A percentile compares a stretch with the other conserved stretches of the same genome.
Evolutionary conservation across 495 filamentous ascomycete species (phyloP).

Genomic region (Hyaloscypha finlandica): DNA sequence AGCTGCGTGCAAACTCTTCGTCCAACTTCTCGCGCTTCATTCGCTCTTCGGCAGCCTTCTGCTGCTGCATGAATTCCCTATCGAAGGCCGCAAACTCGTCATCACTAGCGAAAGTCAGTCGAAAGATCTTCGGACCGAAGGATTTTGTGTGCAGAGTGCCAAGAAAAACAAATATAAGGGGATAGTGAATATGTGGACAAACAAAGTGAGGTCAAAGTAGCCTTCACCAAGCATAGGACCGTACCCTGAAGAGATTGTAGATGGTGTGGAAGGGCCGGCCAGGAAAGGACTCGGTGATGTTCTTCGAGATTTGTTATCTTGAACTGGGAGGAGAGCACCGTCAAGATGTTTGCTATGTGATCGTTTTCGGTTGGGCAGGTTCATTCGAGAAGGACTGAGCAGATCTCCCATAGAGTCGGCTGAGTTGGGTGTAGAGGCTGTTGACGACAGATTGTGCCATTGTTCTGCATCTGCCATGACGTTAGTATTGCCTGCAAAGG

Average conservation of each 20-base stretch:
- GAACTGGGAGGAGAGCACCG: conserved; percentile 21
- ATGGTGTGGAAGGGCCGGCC: conserved; percentile 36
- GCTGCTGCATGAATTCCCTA: conserved; percentile 33
- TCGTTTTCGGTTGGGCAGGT: conserved; percentile 38
- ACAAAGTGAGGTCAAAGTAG: conserved; percentile 29
- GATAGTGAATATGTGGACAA: conserved; percentile 24
- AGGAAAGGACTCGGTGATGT: conserved; percentile 38
- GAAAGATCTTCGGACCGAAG: background rate
- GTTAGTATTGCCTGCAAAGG: conserved; percentile 26
- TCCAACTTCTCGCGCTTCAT: conserved; percentile 47
- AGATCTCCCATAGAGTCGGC: conserved; percentile 7
- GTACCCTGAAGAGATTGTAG: conserved; percentile 28
- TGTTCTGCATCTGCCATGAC: conserved; percentile 8
- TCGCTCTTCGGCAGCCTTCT: conserved; percentile 38
- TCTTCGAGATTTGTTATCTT: conserved; percentile 36
- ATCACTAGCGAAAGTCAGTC: conserved; percentile 23
- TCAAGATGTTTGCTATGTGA: conserved; percentile 34
- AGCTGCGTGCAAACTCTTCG: conserved; percentile 47
- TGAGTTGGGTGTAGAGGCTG: conserved; percentile 28
- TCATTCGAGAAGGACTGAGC: conserved; percentile 23
- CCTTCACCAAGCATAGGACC: conserved; percentile 22
- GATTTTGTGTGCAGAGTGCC: background rate
- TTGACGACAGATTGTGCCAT: conserved; percentile 13
- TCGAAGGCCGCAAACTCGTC: conserved; percentile 25
- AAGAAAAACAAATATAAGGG: conserved; percentile 13